Evolutionary conservation across 2,329 filamentous ascomycete genomes (phyloP).

Genomic region (Emydomyces testavorans): DNA sequence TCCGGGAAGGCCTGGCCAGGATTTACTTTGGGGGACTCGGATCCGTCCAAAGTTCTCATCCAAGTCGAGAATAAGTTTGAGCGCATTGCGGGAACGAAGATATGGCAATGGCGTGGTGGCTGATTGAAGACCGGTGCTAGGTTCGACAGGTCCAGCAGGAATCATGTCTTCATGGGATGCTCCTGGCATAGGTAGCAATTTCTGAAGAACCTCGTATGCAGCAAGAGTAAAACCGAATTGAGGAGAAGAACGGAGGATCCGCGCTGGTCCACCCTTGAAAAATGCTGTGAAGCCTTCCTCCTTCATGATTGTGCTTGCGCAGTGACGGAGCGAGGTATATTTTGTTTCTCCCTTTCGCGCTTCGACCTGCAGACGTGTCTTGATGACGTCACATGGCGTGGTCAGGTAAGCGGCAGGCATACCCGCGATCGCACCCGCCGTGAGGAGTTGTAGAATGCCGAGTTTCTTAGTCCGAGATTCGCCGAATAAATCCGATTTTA

Average conservation of each 20-base stretch:
- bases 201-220: slow-evolving; percentile 85
- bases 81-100: slow-evolving; percentile 69
- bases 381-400: slow-evolving; percentile 97
- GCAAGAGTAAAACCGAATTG: slow-evolving; percentile 98
- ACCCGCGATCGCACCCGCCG: slow-evolving; percentile 84
- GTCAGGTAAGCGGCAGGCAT: slow-evolving; percentile 92
- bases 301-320: slow-evolving; percentile 67
- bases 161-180: slow-evolving; percentile 42
- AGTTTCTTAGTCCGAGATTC: slow-evolving; percentile 80
- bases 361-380: slow-evolving; percentile 94
- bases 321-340: slow-evolving; percentile 80
- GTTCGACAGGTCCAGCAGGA: slow-evolving; percentile 51
- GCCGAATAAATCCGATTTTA: slow-evolving; percentile 90
- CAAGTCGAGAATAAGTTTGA: slow-evolving; percentile 90
- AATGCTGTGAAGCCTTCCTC: slow-evolving; percentile 94
- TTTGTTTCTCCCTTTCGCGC: slow-evolving; percentile 84
- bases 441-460: slow-evolving; percentile 79
- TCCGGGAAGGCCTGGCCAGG: slow-evolving; percentile 13
- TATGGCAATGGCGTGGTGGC: slow-evolving; percentile 55
- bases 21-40: slow-evolving; percentile 41
- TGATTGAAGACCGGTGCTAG: slow-evolving; percentile 51
- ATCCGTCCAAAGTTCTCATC: slow-evolving; percentile 83
- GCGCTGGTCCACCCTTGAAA: slow-evolving; percentile 95
- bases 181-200: slow-evolving; percentile 65
- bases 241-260: slow-evolving; percentile 86